phyloP scores from a whole-genome alignment of 2,329 filamentous ascomycete species.

The Ophiostoma pallidulum region DNA sequence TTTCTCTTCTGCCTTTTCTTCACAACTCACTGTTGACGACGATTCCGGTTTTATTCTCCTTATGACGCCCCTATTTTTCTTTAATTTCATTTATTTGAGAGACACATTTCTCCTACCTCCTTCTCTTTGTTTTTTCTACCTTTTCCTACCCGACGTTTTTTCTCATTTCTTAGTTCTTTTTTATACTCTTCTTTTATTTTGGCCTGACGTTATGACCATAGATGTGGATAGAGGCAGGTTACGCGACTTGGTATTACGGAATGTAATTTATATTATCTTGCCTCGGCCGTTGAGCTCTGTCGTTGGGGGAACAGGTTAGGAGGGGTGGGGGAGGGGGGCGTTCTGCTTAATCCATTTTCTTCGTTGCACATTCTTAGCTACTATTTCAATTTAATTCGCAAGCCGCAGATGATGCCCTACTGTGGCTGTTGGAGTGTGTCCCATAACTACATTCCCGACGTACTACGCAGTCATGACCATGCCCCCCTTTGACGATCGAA shows the following conservation, averaged over 20 bases:
- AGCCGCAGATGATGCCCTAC: too few species aligned
- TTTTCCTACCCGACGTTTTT: not conserved
- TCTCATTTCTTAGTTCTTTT: not conserved
- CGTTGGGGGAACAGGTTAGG: too few species aligned
- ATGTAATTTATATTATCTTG: slow-evolving; percentile 2
- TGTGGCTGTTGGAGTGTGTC: too few species aligned
- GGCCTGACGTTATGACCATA: slow-evolving; percentile 9
- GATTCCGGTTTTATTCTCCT: too few species aligned
- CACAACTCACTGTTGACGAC: too few species aligned
- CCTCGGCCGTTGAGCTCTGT: not conserved
- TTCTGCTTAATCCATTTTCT: not conserved
- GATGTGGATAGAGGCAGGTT: slow-evolving; percentile 1
- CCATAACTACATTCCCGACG: too few species aligned
- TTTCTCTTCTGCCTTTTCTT: slow-evolving; percentile 4
- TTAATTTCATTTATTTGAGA: not conserved
- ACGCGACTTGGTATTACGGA: slow-evolving; percentile 1
- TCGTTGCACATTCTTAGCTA: not conserved
- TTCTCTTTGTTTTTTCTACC: not conserved
- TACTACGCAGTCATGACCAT: too few species aligned
- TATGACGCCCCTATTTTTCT: not conserved
- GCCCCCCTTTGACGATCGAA: too few species aligned
- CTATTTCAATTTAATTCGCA: too few species aligned
- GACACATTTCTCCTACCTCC: too few species aligned
- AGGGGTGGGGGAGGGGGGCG: too few species aligned
- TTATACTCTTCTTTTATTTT: not conserved